Conservation (phyloP, 2,329 filamentous ascomycete species). For the Pestalotiopsis sp. region DNA sequence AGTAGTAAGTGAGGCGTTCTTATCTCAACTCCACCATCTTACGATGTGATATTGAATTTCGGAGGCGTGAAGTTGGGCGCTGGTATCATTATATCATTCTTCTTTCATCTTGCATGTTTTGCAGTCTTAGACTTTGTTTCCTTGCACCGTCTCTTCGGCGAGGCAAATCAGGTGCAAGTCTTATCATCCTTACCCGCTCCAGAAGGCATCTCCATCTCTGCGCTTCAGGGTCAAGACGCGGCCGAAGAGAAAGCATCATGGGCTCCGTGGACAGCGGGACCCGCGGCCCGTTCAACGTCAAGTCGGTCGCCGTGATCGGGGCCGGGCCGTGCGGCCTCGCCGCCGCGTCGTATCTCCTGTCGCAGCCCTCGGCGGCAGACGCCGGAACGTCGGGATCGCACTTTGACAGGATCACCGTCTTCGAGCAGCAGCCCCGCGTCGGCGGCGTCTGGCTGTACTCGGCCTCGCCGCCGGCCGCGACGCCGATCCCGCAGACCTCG, state of each 20-base stretch:
- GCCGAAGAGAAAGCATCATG: conserved; percentile 15
- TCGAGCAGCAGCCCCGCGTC: conserved; percentile 76
- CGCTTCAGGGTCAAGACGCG: too few relatives aligned
- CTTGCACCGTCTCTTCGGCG: not conserved
- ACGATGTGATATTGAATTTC: not conserved
- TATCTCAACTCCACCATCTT: not conserved
- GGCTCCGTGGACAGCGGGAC: conserved; percentile 18
- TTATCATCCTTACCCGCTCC: too few relatives aligned
- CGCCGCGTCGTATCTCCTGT: conserved; percentile 78
- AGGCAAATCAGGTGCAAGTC: too few relatives aligned
- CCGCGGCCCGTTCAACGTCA: conserved; percentile 49
- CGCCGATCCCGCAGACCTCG: conserved; percentile 69
- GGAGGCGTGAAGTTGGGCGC: not conserved
- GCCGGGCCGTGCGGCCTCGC: conserved; percentile 81
- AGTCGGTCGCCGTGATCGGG: conserved; percentile 76
- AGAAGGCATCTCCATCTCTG: too few relatives aligned
- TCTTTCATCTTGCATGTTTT: not conserved
- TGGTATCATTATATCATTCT: not conserved
- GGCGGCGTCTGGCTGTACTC: conserved; percentile 90
- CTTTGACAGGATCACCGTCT: conserved; percentile 74
- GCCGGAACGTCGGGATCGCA: not conserved
- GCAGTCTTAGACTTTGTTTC: not conserved
- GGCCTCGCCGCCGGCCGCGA: conserved; percentile 45
- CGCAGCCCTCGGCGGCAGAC: conserved; percentile 47
- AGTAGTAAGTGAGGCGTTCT: not conserved